Conservation (phyloP, 2,329 filamentous ascomycete genomes). For the Penicillium fuscoglaucum region DNA sequence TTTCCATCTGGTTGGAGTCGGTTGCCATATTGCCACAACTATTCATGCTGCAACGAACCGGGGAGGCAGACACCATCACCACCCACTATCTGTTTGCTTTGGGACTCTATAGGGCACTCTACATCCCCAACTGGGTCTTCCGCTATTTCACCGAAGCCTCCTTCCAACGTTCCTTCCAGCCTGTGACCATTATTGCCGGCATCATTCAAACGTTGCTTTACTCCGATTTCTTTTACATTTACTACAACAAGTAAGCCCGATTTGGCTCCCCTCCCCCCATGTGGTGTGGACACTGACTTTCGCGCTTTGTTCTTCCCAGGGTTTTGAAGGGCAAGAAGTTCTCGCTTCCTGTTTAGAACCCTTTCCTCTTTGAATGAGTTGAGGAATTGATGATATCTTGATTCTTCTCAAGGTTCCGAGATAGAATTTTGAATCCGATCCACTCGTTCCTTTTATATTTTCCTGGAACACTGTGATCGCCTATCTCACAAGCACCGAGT, state of each 20-base stretch:
- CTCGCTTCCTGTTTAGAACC: constrained; percentile 71
- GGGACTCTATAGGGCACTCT: constrained; percentile 85
- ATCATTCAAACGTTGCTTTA: constrained; percentile 93
- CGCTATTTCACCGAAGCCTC: constrained; percentile 78
- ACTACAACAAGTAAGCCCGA: constrained; percentile 82
- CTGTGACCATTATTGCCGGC: constrained; percentile 83
- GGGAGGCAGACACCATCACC: constrained; percentile 98
- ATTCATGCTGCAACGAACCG: constrained; percentile 96
- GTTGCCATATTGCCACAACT: constrained; percentile 96
- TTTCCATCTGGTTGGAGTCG: constrained; percentile 96
- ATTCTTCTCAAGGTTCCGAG: not conserved
- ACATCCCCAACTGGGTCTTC: constrained; percentile 99
- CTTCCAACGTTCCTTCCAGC: constrained; percentile 79
- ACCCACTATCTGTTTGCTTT: constrained; percentile 96
- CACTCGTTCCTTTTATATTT: constrained; percentile 1
- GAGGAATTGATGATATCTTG: constrained; percentile 1
- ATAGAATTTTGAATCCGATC: not conserved
- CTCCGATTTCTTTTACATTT: constrained; percentile 99
- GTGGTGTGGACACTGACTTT: constrained; percentile 1
- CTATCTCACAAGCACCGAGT: not conserved
- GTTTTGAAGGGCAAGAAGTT: constrained; percentile 87
- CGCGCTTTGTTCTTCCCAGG: constrained; percentile 29
- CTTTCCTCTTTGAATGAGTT: not conserved
- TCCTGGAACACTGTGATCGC: not conserved
- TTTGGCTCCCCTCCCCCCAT: too few relatives aligned